Evolutionary conservation across 2,329 filamentous ascomycete species (phyloP).

Genomic region (Verticillium dahliae): DNA sequence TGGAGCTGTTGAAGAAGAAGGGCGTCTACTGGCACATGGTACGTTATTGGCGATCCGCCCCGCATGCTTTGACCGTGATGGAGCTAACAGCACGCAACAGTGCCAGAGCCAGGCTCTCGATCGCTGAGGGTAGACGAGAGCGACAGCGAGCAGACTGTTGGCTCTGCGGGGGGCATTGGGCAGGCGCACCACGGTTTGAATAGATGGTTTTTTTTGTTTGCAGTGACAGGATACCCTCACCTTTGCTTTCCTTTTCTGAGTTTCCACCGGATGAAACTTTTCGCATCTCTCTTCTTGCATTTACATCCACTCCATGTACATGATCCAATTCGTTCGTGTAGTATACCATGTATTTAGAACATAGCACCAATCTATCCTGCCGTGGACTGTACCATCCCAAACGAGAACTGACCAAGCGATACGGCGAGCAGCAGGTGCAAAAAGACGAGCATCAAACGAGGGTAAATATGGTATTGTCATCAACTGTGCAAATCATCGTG

Average conservation of each 20-base stretch:
- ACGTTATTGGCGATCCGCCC: constrained; percentile 17
- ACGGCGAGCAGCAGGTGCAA: too few species aligned
- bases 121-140: constrained; percentile 22
- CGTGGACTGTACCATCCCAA: too few species aligned
- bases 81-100: constrained; percentile 25
- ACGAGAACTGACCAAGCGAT: too few species aligned
- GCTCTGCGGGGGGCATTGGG: not conserved
- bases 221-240: not conserved
- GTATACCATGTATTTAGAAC: not conserved
- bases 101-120: constrained; percentile 55
- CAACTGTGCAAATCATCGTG: too few species aligned
- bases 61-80: not conserved
- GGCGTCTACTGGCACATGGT: constrained; percentile 56
- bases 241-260: not conserved
- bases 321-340: not conserved
- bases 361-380: too few species aligned
- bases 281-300: not conserved
- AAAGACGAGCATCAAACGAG: too few species aligned
- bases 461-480: too few species aligned
- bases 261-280: not conserved
- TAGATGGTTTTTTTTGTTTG: not conserved
- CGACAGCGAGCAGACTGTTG: not conserved
- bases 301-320: not conserved
- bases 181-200: not conserved
- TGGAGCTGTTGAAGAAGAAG: constrained; percentile 41